A percentile compares a stretch with the other conserved stretches of the same genome.
These are phyloP conservation scores for Blastobotrys ciferrii DNA, from an alignment of 1,139 yeast species.

Conservation along the genomic window DNA sequence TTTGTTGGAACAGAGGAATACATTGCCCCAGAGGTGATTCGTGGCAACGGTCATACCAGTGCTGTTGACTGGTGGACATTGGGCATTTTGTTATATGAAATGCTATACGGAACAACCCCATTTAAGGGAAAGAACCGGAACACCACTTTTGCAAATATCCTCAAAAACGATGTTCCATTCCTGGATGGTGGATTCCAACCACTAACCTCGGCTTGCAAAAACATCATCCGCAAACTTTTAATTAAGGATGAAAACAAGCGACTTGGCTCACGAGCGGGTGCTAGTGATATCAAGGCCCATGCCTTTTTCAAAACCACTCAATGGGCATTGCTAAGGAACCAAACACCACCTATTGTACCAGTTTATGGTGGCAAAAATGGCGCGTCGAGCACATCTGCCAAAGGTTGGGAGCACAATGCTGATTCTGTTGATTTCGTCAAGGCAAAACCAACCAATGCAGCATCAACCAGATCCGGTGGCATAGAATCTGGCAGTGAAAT, in stretches of 20 bases:
- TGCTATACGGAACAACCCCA: slow-evolving; percentile 94
- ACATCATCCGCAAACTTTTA: slow-evolving; percentile 71
- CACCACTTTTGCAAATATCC: slow-evolving; percentile 81
- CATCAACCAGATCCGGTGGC: background rate
- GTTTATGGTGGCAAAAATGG: slow-evolving; percentile 64
- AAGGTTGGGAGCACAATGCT: background rate
- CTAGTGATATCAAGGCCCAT: slow-evolving; percentile 88
- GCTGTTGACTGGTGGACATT: slow-evolving; percentile 99
- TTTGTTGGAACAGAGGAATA: slow-evolving; percentile 98
- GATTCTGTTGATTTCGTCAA: slow-evolving; percentile 15
- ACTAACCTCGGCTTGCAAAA: slow-evolving; percentile 73
- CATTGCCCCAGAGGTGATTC: slow-evolving; percentile 95
- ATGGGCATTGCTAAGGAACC: slow-evolving; percentile 92
- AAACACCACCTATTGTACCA: slow-evolving; percentile 93
- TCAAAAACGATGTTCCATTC: slow-evolving; percentile 80
- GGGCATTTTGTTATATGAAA: slow-evolving; percentile 87
- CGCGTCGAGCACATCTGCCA: slow-evolving; percentile 15
- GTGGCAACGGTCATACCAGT: slow-evolving; percentile 95
- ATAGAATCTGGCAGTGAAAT: slow-evolving; percentile 20
- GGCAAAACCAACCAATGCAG: slow-evolving; percentile 9
- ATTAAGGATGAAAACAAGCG: slow-evolving; percentile 87
- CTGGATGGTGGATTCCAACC: slow-evolving; percentile 48
- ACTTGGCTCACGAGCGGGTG: slow-evolving; percentile 89
- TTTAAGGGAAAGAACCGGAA: slow-evolving; percentile 89
- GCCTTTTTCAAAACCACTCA: slow-evolving; percentile 86